Evolutionary conservation across 768 basidiomycete genomes (phyloP), one percentile per base, ranked within the genome.

Genomic region (Macrolepiota dolichaula): DNA sequence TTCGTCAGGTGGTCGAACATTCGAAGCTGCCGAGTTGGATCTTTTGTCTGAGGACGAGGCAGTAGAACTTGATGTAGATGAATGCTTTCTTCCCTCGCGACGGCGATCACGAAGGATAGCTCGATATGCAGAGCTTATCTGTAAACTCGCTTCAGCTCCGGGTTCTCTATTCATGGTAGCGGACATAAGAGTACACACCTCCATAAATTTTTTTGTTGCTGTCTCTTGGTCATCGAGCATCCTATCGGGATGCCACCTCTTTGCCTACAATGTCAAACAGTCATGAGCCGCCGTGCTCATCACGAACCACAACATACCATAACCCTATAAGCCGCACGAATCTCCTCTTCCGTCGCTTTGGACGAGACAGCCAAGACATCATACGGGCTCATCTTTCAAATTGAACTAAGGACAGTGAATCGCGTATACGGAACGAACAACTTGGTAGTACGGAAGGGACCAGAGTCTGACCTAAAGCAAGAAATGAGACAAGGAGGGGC

Each of bases 211-310:
- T 19, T 38, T 52, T 37, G 47, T 56, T 36, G 61, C 49, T 6
- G 32, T 62, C 38, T 62, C 61, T 29, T 55, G 54, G 12, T 51
- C 54, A 38, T 62, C 37, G 9, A 56, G 46, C 12, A 38, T 62
- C 36, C 57, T 51, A 36, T 59, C 57, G 24, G 57, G 57, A 59
- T 59, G 57, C 57, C 57, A 59, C 15, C 51, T 51, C 25, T 59
- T 59, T 37, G 57, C 57, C 57, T 59, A 29, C 7, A 25, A 44
- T 12, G 40, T 15, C 4, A 29, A 50, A 6, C 0, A 29, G 19
- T 10, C 24, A 6, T 47, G 10, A 22, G 24, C 4, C n/a, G 13
- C 7, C 11, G 25, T 2, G 19, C 17, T 29, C 10, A 22, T 4
- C 12, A 7, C 22, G 51, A 15, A n/a, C 2, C 5, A 49, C 12